A percentile compares a stretch with the other conserved stretches of the same genome.
Evolutionary conservation across 352 stramenopile species (phyloP).

Genomic region (Globisporangium nagaii): DNA sequence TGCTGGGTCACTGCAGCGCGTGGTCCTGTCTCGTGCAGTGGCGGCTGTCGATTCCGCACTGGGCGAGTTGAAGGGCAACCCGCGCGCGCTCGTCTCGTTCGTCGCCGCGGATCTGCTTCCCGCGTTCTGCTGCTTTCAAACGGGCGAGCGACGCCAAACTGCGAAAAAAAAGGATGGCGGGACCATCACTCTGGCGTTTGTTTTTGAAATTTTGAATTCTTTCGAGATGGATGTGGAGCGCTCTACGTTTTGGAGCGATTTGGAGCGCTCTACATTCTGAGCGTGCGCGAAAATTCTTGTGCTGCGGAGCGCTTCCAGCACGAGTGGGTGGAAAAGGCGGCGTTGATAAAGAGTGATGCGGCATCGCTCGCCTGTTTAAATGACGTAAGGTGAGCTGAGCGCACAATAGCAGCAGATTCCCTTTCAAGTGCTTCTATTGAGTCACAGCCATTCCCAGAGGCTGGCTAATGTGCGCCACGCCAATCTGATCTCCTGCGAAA

Average conservation of each 20-base stretch:
- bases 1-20: no score
- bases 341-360: slow-evolving; percentile 2
- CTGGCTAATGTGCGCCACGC: no score
- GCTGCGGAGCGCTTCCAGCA: not conserved
- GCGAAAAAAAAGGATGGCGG: not conserved
- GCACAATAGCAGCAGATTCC: no score
- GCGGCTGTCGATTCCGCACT: slow-evolving; percentile 18
- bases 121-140: not conserved
- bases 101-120: not conserved
- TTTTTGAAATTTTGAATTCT: slow-evolving; percentile 13
- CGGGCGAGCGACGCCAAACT: no score
- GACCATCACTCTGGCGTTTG: not conserved
- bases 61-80: slow-evolving; percentile 14
- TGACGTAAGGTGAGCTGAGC: not conserved
- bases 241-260: not conserved
- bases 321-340: not conserved
- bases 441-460: no score
- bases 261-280: not conserved
- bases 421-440: no score
- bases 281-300: slow-evolving; percentile 20
- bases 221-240: not conserved
- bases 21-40: no score
- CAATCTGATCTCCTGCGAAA: no score
- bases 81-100: not conserved
- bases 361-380: not conserved